Evolutionary conservation across 768 basidiomycete genomes (phyloP).

Genomic region (Collybiopsis luxurians): DNA sequence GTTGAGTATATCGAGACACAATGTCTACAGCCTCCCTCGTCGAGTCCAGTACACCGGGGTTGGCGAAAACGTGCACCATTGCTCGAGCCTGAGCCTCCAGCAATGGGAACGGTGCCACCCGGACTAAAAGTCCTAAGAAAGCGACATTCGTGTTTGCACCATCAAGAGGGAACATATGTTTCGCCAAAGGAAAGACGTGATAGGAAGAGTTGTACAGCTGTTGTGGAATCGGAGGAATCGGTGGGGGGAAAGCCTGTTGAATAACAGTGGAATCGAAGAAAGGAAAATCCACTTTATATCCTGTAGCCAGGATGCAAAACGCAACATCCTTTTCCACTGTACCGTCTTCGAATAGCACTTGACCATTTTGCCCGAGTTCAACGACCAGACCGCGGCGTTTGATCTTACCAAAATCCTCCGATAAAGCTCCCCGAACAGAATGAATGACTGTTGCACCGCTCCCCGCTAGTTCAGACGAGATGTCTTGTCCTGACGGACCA

Average conservation of each 20-base stretch:
- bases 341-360: conserved; percentile 60
- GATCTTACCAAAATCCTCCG: conserved; percentile 30
- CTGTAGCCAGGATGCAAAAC: conserved; percentile 72
- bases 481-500: conserved; percentile 71
- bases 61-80: conserved; percentile 50
- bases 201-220: conserved; percentile 62
- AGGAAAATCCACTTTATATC: conserved; percentile 63
- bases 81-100: conserved; percentile 77
- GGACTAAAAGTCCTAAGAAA: conserved; percentile 60
- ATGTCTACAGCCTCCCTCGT: conserved; percentile 47
- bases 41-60: conserved; percentile 48
- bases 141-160: conserved; percentile 36
- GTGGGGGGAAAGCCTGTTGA: conserved; percentile 33
- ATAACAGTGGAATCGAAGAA: conserved; percentile 47
- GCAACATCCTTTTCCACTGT: conserved; percentile 52
- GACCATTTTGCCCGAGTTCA: conserved; percentile 39
- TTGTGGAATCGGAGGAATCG: conserved; percentile 45
- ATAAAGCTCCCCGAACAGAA: conserved; percentile 39
- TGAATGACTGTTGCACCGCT: conserved; percentile 49
- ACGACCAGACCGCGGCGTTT: conserved; percentile 41
- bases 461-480: conserved; percentile 54
- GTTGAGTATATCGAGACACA: conserved; percentile 43
- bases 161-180: conserved; percentile 63
- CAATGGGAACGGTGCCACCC: conserved; percentile 72
- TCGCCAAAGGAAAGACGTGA: conserved; percentile 68